Conservation (phyloP, 257 asterid species). For the Nicotiana tomentosiformis region DNA sequence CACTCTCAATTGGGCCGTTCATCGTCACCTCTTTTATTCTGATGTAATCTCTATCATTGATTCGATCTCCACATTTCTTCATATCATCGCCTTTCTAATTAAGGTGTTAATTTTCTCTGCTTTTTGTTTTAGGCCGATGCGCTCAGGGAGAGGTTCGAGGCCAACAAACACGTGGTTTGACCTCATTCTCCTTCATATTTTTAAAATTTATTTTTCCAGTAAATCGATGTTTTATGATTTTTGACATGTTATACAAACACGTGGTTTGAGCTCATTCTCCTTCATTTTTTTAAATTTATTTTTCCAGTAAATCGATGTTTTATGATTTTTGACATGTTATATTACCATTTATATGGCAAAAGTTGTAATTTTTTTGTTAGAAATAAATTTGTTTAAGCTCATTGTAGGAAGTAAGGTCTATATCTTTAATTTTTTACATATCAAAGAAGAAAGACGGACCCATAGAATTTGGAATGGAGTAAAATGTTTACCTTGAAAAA, state of each 20-base stretch:
- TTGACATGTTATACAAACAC: slow-evolving; percentile 14
- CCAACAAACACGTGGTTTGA: slow-evolving; percentile 59
- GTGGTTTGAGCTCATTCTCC: slow-evolving; percentile 36
- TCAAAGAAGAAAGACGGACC: not conserved
- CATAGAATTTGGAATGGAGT: not conserved
- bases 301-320: not conserved
- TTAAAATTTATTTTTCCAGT: not conserved
- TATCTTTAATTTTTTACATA: not conserved
- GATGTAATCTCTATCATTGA: slow-evolving; percentile 39
- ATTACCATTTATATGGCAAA: not conserved
- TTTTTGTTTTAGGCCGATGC: slow-evolving; percentile 56
- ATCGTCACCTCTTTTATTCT: slow-evolving; percentile 89
- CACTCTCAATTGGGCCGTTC: slow-evolving; percentile 37
- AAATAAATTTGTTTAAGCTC: not conserved
- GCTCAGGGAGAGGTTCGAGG: slow-evolving; percentile 71
- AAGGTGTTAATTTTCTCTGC: no score
- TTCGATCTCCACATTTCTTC: no score
- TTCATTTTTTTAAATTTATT: not conserved
- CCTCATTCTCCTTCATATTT: not conserved
- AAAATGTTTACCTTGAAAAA: not conserved
- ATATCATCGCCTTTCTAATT: no score
- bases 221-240: not conserved
- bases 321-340: not conserved
- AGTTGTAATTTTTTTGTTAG: not conserved
- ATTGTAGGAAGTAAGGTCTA: not conserved